Base-by-base conservation (phyloP, 2,329 filamentous ascomycete genomes). In the Phialemonium atrogriseum region DNA sequence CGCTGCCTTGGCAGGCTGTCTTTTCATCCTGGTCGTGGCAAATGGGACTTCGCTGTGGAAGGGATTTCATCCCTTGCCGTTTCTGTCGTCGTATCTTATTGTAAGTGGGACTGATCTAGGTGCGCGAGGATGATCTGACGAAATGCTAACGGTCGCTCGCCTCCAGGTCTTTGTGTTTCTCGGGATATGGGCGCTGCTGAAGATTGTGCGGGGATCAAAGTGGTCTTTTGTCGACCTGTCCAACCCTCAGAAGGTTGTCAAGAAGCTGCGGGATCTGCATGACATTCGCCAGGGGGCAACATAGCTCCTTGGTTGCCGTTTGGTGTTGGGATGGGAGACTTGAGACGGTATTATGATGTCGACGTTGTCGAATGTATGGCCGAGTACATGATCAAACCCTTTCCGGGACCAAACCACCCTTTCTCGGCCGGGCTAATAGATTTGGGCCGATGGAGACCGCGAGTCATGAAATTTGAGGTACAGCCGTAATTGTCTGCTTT, bases 1-100 rank as follows among this genome's bases (percentile, higher is more conserved):
- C 30, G 20, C 54, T 3, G 56, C 56, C 1, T 33, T 62, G 2
- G 18, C 32, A 1, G 57, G 51, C 1, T 62, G 58, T 24, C 27
- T 60, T 2, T 50, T 58, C 32, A 40, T 60, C 7, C 39, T 61
- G 0, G 4, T 57, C 1, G 42, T 59, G 4, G 43, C 50, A 1
- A 53, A 58, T 24, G 50, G 55, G 2, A 49, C 57, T 11, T 40
- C 53, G 2, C 24, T 59, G 15, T 62, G 56, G 56, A 47, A 54
- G 11, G 46, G 47, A 1, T 61, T 56, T 26, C 39, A 55, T 19
- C n/a, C 29, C 0, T 42, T 52, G 17, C 40, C 55, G 4, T 60
- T 62, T 34, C 33, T 62, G 3, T 55, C 56, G 5, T 50, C 55
- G 1, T 62, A 57, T 45, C 45, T 61, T 7, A 45, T 56, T 14